These are phyloP conservation scores for Xanthoceras sorbifolium DNA, from an alignment of 345 rosid species.

Conservation along the genomic window DNA sequence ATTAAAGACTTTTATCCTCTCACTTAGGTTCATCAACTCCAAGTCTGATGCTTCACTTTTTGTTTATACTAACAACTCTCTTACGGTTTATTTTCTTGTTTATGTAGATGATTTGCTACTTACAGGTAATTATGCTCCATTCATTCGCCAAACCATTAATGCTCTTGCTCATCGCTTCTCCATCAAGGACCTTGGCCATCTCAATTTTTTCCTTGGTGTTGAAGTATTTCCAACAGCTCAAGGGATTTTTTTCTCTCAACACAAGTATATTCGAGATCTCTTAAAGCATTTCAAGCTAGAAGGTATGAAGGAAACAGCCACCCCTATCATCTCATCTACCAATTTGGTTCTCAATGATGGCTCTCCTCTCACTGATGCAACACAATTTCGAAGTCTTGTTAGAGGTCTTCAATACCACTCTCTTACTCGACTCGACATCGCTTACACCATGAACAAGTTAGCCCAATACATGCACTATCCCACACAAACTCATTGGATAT, in stretches of 20 bases:
- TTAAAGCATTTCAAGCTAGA: neutral
- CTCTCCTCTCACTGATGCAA: neutral
- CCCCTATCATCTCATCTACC: neutral
- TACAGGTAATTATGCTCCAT: neutral
- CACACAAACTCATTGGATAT: neutral
- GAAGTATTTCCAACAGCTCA: neutral
- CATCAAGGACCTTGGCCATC: neutral
- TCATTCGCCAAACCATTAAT: neutral
- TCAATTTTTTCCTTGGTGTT: slow-evolving; percentile 4
- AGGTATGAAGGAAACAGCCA: neutral
- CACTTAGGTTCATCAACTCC: neutral
- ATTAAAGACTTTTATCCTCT: neutral
- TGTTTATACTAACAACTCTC: neutral
- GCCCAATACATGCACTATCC: slow-evolving; percentile 10
- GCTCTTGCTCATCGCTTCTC: neutral
- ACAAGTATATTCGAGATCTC: neutral
- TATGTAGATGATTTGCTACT: slow-evolving; percentile 16
- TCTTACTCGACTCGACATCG: neutral
- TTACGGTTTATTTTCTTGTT: neutral
- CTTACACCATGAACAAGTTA: neutral
- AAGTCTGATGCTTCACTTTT: neutral
- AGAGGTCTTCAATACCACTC: neutral
- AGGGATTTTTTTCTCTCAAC: neutral
- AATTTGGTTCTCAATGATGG: neutral
- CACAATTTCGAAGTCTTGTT: neutral